A percentile compares a stretch with the other conserved stretches of the same genome.
Evolutionary conservation across 2,329 filamentous ascomycete genomes (phyloP).

Genomic region (Dryadomyces sulphureus): DNA sequence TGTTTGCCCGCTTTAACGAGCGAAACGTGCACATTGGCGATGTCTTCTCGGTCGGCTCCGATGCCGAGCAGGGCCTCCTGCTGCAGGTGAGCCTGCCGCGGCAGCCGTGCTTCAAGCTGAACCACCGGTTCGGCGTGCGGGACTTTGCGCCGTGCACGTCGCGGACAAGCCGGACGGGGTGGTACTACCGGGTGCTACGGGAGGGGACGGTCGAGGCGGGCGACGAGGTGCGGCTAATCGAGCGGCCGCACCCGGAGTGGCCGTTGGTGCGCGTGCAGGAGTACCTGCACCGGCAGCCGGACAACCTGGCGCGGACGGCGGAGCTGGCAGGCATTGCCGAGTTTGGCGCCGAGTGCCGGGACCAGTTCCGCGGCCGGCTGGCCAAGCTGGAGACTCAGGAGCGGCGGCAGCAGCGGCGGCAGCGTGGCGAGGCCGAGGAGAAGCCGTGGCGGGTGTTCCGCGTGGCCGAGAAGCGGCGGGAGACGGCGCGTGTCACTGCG

Average conservation of each 20-base stretch:
- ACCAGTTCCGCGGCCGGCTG: constrained; percentile 35
- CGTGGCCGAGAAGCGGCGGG: constrained; percentile 31
- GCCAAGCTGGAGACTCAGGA: constrained; percentile 23
- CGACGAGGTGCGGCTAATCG: constrained; percentile 39
- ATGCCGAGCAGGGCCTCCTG: constrained; percentile 20
- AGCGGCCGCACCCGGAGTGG: constrained; percentile 42
- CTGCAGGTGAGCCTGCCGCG: constrained; percentile 47
- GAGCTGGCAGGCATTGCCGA: constrained; percentile 35
- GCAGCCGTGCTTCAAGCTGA: constrained; percentile 54
- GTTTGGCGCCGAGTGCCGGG: constrained; percentile 32
- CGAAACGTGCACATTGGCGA: constrained; percentile 52
- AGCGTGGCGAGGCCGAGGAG: constrained; percentile 12
- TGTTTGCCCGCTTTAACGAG: constrained; percentile 43
- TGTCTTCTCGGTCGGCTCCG: constrained; percentile 31
- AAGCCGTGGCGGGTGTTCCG: constrained; percentile 27
- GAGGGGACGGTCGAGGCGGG: constrained; percentile 39
- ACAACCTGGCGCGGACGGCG: constrained; percentile 34
- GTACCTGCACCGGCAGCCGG: constrained; percentile 40
- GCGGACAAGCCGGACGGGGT: constrained; percentile 43
- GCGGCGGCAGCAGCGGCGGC: not conserved
- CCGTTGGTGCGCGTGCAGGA: constrained; percentile 48
- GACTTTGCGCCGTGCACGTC: constrained; percentile 46
- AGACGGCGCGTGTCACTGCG: constrained; percentile 35
- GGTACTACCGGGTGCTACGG: constrained; percentile 48
- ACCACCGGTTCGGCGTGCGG: constrained; percentile 49